Evolutionary conservation across 1,139 yeast species (phyloP).

Genomic region (Zygosaccharomyces sapae): DNA sequence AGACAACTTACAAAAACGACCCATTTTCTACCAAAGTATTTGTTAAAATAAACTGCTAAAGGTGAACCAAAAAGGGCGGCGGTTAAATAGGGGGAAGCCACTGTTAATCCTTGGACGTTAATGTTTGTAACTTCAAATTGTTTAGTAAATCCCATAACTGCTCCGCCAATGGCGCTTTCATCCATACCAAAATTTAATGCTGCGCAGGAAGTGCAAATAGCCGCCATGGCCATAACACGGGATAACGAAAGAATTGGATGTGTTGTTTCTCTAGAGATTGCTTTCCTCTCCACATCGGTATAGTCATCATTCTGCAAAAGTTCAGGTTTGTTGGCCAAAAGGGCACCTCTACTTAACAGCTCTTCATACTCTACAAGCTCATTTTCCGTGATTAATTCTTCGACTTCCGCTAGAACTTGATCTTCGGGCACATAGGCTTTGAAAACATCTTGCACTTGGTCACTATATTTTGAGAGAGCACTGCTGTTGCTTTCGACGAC

Average conservation of each 20-base stretch:
- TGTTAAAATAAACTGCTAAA: conserved; percentile 44
- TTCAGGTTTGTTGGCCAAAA: conserved; percentile 28
- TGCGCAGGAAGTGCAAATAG: conserved; percentile 31
- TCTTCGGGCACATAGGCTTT: conserved; percentile 20
- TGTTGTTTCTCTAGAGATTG: conserved; percentile 17
- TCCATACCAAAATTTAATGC: conserved; percentile 37
- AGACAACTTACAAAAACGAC: conserved; percentile 46
- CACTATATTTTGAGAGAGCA: neutral
- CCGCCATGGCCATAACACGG: conserved; percentile 24
- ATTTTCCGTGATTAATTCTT: conserved; percentile 16
- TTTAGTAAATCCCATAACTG: conserved; percentile 45
- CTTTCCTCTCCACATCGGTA: conserved; percentile 17
- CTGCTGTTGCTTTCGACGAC: neutral
- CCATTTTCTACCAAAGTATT: conserved; percentile 45
- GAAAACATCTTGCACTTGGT: conserved; percentile 12
- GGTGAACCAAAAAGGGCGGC: conserved; percentile 48
- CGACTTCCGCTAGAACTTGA: conserved; percentile 20
- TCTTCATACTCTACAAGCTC: conserved; percentile 21
- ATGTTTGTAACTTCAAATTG: conserved; percentile 38
- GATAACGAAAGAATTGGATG: conserved; percentile 27
- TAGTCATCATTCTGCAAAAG: conserved; percentile 16
- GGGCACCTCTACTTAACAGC: conserved; percentile 25
- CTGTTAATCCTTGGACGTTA: conserved; percentile 47
- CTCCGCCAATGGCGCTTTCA: conserved; percentile 51
- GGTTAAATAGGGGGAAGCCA: conserved; percentile 51